These are phyloP conservation scores for Hortiboletus rubellus DNA, from an alignment of 1,284 basidiomycete genomes.

Conservation along the genomic window DNA sequence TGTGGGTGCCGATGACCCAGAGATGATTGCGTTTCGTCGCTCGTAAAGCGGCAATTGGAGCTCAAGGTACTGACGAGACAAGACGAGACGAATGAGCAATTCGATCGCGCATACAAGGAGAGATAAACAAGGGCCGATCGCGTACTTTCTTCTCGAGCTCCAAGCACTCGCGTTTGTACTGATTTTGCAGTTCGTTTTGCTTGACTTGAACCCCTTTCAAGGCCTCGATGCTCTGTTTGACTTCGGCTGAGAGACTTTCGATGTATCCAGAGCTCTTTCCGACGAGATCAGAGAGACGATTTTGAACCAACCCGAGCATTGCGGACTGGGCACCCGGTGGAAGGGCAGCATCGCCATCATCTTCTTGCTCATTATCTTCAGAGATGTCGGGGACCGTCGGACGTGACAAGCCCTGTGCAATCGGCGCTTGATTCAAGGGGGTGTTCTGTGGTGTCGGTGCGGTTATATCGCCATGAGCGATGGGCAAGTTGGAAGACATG, in stretches of 20 bases:
- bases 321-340: slow-evolving; percentile 44
- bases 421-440: slow-evolving; percentile 68
- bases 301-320: slow-evolving; percentile 62
- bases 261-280: slow-evolving; percentile 85
- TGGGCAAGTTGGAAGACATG: slow-evolving; percentile 53
- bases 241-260: slow-evolving; percentile 80
- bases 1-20: slow-evolving; percentile 76
- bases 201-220: slow-evolving; percentile 94
- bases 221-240: slow-evolving; percentile 87
- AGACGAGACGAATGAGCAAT: slow-evolving; percentile 2
- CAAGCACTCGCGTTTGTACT: slow-evolving; percentile 96
- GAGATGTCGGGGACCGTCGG: slow-evolving; percentile 70
- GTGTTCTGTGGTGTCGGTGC: slow-evolving; percentile 86
- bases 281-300: slow-evolving; percentile 65
- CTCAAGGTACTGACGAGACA: slow-evolving; percentile 68
- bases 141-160: slow-evolving; percentile 95
- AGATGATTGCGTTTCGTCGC: slow-evolving; percentile 83
- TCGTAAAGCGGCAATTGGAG: slow-evolving; percentile 88
- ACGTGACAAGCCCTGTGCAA: slow-evolving; percentile 64
- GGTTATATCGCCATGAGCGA: slow-evolving; percentile 47
- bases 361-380: slow-evolving; percentile 62
- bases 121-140: slow-evolving; percentile 4
- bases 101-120: slow-evolving; percentile 10
- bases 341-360: slow-evolving; percentile 43
- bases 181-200: slow-evolving; percentile 90